Base-by-base conservation (phyloP, 768 basidiomycete genomes). In the Rhodotorula kratochvilovae region DNA sequence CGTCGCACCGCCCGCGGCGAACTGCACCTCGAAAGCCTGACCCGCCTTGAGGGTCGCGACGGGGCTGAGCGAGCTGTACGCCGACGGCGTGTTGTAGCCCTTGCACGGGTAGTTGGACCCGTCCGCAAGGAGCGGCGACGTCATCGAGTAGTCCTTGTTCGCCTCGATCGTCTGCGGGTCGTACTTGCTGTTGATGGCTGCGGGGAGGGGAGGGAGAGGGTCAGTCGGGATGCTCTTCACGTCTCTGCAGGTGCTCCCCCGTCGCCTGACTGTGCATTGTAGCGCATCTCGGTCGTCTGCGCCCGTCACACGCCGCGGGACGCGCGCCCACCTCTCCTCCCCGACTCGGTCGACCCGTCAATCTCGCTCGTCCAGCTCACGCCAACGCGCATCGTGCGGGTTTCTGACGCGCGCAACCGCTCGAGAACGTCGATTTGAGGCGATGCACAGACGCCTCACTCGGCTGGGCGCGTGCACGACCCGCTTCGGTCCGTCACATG, bases 61-160 rank as follows among this genome's bases (percentile, higher is more conserved):
- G 17, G 80, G 70, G 33, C 71, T 68, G 67, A 80, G 78, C 13
- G 50, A 55, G 25, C 2, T 8, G 43, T 71, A 71, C 23, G 65
- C 70, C 25, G 36, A 31, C 5, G 70, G 42, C 4, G 61, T 71
- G 70, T 71, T 71, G 66, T 75, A 63, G 53, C 68, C 62, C 66
- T 81, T 82, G 74, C 82, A 82, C 5, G 81, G 80, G 66, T 77
- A 82, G 36, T 72, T 70, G 6, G 76, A 67, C 11, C 80, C 81
- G 70, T 79, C 77, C 7, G 76, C 36, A 27, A 76, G 50, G 39
- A 81, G 66, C 3, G 81, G 81, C 51, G 77, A 63, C 7, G 80
- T 81, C 76, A 79, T 79, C 16, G 69, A 73, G 67, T 81, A 82
- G 69, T 82, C 82, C 50, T 70, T 77, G 29, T 60, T 56, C 7